phyloP scores from a whole-genome alignment of 345 rosid genomes.

The Citrus cavaleriei region DNA sequence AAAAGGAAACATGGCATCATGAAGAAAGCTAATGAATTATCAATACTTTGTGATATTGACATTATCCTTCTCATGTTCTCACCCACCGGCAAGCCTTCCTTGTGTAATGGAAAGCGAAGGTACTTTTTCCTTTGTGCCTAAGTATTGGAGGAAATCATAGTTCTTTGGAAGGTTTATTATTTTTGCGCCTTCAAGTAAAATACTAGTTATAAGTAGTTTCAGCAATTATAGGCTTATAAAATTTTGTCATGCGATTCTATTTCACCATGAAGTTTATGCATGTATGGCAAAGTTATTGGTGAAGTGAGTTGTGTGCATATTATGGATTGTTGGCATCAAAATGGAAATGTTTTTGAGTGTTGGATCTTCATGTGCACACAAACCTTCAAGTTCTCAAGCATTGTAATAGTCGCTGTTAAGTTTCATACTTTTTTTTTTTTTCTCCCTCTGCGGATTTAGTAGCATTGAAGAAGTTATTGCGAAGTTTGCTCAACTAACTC shows the following conservation, averaged over 20 bases:
- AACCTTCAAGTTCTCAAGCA: neutral
- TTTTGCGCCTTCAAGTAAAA: neutral
- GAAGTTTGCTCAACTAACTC: conserved; percentile 68
- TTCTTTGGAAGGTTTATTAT: neutral
- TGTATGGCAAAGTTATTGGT: neutral
- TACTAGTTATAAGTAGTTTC: neutral
- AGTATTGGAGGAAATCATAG: neutral
- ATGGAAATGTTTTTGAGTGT: neutral
- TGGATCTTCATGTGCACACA: neutral
- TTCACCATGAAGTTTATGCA: neutral
- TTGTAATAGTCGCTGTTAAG: neutral
- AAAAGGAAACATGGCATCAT: conserved; percentile 72
- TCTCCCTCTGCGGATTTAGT: conserved; percentile 19
- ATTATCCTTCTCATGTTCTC: conserved; percentile 80
- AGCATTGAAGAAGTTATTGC: conserved; percentile 73
- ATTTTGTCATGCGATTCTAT: neutral
- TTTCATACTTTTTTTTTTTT: conserved; percentile 2
- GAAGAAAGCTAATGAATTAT: conserved; percentile 74
- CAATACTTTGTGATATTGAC: conserved; percentile 66
- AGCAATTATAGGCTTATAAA: neutral
- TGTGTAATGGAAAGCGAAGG: conserved; percentile 58
- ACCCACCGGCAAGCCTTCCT: conserved; percentile 61
- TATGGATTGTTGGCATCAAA: neutral
- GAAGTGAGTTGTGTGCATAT: neutral
- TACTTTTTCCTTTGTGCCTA: conserved; percentile 8